Evolutionary conservation across 139 green algal genomes (phyloP).

Genomic region (Chlorella sp.): DNA sequence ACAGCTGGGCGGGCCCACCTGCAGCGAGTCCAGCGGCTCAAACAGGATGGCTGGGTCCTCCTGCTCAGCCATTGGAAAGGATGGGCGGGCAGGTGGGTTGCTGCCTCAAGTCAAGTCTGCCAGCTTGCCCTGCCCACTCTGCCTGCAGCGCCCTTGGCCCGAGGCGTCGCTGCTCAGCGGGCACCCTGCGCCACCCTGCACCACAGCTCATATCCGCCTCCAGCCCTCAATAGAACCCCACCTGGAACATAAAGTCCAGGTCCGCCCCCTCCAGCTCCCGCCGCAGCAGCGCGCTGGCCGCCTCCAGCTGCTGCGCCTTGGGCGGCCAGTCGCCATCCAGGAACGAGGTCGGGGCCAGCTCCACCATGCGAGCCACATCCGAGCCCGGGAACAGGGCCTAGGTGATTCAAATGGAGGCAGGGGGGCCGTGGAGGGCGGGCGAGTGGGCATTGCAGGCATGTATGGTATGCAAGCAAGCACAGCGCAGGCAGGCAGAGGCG

Average conservation of each 20-base stretch:
- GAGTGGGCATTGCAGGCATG: no score
- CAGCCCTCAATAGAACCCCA: not conserved
- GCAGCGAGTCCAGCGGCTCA: conserved; percentile 10
- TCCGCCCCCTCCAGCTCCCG: conserved; percentile 7
- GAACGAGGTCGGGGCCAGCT: conserved; percentile 11
- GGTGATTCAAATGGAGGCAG: no score
- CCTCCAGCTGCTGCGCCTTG: conserved; percentile 25
- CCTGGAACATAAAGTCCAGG: conserved; percentile 24
- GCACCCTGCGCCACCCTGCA: no score
- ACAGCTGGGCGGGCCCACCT: conserved; percentile 14
- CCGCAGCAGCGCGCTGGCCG: conserved; percentile 11
- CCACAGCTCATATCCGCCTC: no score
- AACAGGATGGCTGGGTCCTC: conserved; percentile 22
- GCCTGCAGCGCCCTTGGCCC: no score
- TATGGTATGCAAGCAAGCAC: not conserved
- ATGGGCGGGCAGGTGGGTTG: no score
- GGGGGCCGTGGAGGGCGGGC: not conserved
- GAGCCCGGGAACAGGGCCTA: conserved; percentile 21
- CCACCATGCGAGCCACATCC: conserved; percentile 33
- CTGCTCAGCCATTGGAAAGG: not conserved
- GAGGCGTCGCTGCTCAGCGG: no score
- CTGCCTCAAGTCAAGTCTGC: no score
- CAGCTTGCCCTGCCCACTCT: no score
- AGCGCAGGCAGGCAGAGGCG: not conserved
- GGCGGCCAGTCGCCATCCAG: conserved; percentile 14